These are phyloP conservation scores for Gracilariopsis chorda DNA, from an alignment of 23 red algal species.

Conservation along the genomic window DNA sequence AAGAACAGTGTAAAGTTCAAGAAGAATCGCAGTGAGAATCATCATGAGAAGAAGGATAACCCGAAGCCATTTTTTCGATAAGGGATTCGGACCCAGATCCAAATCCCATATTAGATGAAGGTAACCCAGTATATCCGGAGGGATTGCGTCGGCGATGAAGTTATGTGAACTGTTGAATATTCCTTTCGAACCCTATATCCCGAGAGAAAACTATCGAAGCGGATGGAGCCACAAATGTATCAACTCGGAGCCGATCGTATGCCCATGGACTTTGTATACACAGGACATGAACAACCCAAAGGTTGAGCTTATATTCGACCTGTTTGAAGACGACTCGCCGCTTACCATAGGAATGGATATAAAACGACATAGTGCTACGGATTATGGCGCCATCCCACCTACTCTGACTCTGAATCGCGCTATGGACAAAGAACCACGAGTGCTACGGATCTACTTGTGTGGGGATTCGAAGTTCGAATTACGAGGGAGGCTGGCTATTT, in stretches of 20 bases:
- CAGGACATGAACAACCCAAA: neutral
- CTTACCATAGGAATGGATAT: conserved; percentile 23
- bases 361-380: neutral
- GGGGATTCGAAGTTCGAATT: neutral
- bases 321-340: neutral
- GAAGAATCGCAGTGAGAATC: neutral
- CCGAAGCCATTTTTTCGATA: conserved; percentile 41
- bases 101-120: no score
- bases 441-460: neutral
- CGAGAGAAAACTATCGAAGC: neutral
- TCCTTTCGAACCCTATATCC: neutral
- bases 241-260: neutral
- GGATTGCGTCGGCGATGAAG: neutral
- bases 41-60: neutral
- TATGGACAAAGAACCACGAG: neutral
- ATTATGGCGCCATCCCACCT: neutral
- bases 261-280: neutral
- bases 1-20: neutral
- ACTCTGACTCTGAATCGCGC: neutral
- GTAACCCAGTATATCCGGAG: neutral
- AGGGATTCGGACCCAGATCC: conserved; percentile 35
- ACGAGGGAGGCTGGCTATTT: neutral
- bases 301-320: neutral
- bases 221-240: neutral
- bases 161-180: neutral